Evolutionary conservation across 108 stramenopile genomes (phyloP).

Genomic region (Epipyxis sp.): DNA sequence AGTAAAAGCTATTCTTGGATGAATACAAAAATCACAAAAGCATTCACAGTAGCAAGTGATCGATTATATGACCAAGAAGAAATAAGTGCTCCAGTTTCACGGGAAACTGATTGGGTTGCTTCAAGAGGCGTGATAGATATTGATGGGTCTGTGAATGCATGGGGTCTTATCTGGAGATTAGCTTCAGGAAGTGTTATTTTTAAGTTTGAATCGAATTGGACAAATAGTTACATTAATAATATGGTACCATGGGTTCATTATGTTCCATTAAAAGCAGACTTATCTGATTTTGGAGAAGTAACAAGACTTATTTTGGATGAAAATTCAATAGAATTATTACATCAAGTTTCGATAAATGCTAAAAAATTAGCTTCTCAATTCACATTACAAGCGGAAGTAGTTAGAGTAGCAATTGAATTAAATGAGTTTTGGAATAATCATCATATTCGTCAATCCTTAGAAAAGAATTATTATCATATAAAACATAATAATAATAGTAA

Average conservation of each 20-base stretch:
- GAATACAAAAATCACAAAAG: not conserved
- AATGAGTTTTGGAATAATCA: too few species aligned
- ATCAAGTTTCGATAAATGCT: not conserved
- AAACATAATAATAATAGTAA: too few species aligned
- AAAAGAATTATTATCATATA: too few species aligned
- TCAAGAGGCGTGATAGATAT: not conserved
- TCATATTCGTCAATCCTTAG: too few species aligned
- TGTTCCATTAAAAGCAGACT: not conserved
- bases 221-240: not conserved
- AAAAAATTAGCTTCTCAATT: not conserved
- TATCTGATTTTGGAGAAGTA: not conserved
- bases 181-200: not conserved
- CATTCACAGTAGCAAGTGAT: not conserved
- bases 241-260: slow-evolving; percentile 21
- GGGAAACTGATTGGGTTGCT: not conserved
- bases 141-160: not conserved
- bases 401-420: not conserved
- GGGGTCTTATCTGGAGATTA: slow-evolving; percentile 1
- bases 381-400: not conserved
- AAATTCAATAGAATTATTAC: not conserved
- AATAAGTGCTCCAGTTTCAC: not conserved
- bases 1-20: not conserved
- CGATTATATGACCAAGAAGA: not conserved
- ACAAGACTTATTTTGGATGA: not conserved
- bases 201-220: slow-evolving; percentile 6